Evolutionary conservation across 1,139 yeast genomes (phyloP), one percentile per base, ranked within the genome.

Genomic region (Taiozyma onychis): DNA sequence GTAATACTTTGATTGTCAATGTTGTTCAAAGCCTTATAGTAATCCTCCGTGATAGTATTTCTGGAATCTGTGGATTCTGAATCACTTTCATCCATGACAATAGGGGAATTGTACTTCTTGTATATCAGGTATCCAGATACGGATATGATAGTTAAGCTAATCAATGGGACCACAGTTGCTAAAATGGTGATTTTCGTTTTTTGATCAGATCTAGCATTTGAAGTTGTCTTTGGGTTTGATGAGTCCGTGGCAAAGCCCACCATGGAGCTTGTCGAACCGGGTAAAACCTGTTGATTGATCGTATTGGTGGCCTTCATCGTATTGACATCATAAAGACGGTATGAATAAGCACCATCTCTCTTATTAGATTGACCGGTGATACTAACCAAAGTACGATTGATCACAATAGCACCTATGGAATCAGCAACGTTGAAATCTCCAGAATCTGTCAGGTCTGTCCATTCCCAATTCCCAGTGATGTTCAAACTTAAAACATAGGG

Each of bases 401-500:
- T 57, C 1, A 70, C 62, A 3, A 72, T 66, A 0, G 72, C 77
- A 1, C 77, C 78, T 13, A 67, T 45, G 6, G 70, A 53, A n/a
- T 52, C 45, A 43, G 57, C 57, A 21, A 66, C 47, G 37, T 57
- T 42, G 43, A 61, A 53, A 54, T 59, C 56, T 2, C 58, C 58
- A 10, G 42, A 32, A 6, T 39, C 28, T 1, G 57, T 52, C 14
- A 50, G 9, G 39, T 59, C 56, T 9, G 61, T 53, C 79, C 80
- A 77, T 34, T 59, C 48, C 86, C 86, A 81, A 27, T 57, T 60
- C 46, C 71, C 66, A 10, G 65, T 63, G 7, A 70, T 56, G 45
- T 68, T 61, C 44, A 82, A 65, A 11, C 60, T 59, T 13, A 76
- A 70, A 46, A 74, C 66, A 39, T 62, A 64, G 0, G 86, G 85